These are phyloP conservation scores for Ploettnerulaceae sp. DNA, from an alignment of 2,329 filamentous ascomycete genomes.

Conservation along the genomic window DNA sequence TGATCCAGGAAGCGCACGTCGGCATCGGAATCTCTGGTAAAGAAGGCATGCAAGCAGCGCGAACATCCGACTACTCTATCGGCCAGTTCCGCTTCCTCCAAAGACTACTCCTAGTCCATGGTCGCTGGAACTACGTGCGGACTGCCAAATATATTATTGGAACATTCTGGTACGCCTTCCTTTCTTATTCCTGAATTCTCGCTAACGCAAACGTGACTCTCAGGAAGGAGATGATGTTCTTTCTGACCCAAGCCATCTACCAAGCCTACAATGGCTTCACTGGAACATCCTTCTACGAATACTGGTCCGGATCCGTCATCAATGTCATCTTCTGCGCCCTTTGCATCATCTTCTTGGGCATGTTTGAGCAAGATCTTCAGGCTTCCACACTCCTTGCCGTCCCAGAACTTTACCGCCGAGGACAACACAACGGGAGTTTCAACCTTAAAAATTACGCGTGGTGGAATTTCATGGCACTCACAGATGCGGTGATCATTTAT, in stretches of 20 bases:
- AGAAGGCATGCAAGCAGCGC: slow-evolving; percentile 81
- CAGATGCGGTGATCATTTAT: slow-evolving; percentile 71
- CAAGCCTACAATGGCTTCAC: slow-evolving; percentile 82
- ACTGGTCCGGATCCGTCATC: slow-evolving; percentile 58
- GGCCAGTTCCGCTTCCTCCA: slow-evolving; percentile 84
- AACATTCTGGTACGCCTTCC: slow-evolving; percentile 87
- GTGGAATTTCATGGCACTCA: slow-evolving; percentile 72
- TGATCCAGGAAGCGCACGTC: slow-evolving; percentile 87
- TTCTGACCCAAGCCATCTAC: slow-evolving; percentile 75
- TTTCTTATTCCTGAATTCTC: background rate
- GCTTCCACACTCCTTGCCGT: slow-evolving; percentile 80
- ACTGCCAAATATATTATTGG: slow-evolving; percentile 82
- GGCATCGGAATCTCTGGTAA: slow-evolving; percentile 87
- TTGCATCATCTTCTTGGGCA: slow-evolving; percentile 78
- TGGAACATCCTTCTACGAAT: slow-evolving; percentile 86
- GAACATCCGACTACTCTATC: slow-evolving; percentile 84
- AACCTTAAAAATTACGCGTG: slow-evolving; percentile 69
- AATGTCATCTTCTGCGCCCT: slow-evolving; percentile 89
- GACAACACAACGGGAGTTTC: slow-evolving; percentile 71
- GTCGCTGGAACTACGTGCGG: slow-evolving; percentile 82
- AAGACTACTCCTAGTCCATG: slow-evolving; percentile 75
- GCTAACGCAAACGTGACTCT: background rate
- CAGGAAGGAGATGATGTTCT: slow-evolving; percentile 60
- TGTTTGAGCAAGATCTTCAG: slow-evolving; percentile 82
- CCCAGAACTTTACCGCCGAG: slow-evolving; percentile 80